phyloP scores from a whole-genome alignment of 495 filamentous ascomycete genomes.

The Annulohypoxylon bovei region DNA sequence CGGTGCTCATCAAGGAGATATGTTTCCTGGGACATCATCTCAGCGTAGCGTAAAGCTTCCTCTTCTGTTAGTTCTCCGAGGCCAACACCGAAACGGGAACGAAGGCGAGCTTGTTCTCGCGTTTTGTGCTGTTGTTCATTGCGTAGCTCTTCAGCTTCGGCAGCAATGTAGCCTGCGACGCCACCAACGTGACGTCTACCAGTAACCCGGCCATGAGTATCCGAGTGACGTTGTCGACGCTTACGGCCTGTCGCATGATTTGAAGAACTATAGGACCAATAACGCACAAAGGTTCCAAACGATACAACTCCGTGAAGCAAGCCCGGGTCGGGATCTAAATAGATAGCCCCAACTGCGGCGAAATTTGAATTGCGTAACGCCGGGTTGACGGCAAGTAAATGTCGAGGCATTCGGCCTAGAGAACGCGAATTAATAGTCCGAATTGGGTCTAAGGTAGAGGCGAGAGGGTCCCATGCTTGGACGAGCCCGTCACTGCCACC shows the following conservation, averaged over 20 bases:
- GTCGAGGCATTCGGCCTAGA: conserved; percentile 72
- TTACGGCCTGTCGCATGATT: conserved; percentile 55
- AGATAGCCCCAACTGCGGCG: conserved; percentile 84
- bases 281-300: conserved; percentile 85
- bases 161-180: conserved; percentile 77
- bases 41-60: conserved; percentile 87
- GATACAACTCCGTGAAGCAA: conserved; percentile 91
- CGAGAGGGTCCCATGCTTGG: conserved; percentile 95
- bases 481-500: conserved; percentile 96
- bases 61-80: conserved; percentile 84
- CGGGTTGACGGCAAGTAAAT: conserved; percentile 52
- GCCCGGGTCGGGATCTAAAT: conserved; percentile 88
- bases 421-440: conserved; percentile 91
- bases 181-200: conserved; percentile 53
- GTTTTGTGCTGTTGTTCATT: conserved; percentile 68
- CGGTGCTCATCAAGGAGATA: conserved; percentile 70
- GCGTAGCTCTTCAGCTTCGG: conserved; percentile 80
- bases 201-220: conserved; percentile 53
- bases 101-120: conserved; percentile 72
- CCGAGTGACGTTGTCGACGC: conserved; percentile 56
- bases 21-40: conserved; percentile 85
- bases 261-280: conserved; percentile 90
- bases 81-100: conserved; percentile 82
- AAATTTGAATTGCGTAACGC: conserved; percentile 68
- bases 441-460: conserved; percentile 79